Conservation (phyloP, 2,329 filamentous ascomycete species). For the Talaromyces rugulosus region DNA sequence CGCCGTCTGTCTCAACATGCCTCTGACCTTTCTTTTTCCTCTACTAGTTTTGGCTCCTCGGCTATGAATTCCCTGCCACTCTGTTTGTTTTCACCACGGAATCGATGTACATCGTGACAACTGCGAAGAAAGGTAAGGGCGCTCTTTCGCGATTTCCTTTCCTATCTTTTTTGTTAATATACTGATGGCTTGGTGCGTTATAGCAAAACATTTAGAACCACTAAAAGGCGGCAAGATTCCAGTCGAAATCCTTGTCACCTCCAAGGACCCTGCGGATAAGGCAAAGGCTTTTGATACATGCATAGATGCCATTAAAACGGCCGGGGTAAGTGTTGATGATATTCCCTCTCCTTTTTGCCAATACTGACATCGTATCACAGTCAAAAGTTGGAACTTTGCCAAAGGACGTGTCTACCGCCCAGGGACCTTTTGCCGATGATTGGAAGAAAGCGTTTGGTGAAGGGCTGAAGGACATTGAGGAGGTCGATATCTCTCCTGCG, state of each 20-base stretch:
- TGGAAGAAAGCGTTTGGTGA: slow-evolving; percentile 83
- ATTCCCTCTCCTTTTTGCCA: background rate
- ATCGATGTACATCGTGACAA: slow-evolving; percentile 86
- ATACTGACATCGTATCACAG: slow-evolving; percentile 38
- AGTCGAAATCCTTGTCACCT: slow-evolving; percentile 84
- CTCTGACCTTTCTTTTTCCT: slow-evolving; percentile 11
- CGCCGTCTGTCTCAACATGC: background rate
- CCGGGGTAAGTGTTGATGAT: slow-evolving; percentile 63
- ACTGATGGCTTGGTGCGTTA: background rate
- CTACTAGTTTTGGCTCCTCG: slow-evolving; percentile 87
- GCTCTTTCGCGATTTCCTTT: background rate
- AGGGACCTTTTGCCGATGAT: slow-evolving; percentile 88
- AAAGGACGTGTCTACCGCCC: slow-evolving; percentile 68
- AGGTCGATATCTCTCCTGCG: slow-evolving; percentile 78
- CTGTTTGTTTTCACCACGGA: slow-evolving; percentile 89
- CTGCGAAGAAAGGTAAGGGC: slow-evolving; percentile 82
- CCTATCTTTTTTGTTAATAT: background rate
- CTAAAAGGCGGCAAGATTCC: slow-evolving; percentile 89
- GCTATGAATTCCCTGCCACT: slow-evolving; percentile 97
- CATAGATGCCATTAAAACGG: slow-evolving; percentile 77
- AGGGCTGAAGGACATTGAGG: slow-evolving; percentile 78
- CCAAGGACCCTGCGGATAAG: slow-evolving; percentile 88
- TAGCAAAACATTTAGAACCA: slow-evolving; percentile 88
- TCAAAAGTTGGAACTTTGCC: slow-evolving; percentile 85
- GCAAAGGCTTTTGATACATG: slow-evolving; percentile 84